Conservation (phyloP, 345 rosid genomes). For the Geranium brycei region DNA sequence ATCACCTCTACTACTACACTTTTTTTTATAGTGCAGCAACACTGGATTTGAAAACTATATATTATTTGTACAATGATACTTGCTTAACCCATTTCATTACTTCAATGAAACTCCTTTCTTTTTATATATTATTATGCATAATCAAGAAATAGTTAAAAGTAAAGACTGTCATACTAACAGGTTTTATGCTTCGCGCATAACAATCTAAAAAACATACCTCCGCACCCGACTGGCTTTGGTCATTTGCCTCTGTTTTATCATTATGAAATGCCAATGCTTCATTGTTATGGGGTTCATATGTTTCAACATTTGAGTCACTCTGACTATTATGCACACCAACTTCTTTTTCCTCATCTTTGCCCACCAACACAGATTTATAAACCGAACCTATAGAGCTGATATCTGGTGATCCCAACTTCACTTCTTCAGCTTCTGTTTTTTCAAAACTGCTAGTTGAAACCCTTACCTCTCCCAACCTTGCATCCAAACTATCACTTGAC, state of each 20-base stretch:
- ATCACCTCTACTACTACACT: too few relatives aligned
- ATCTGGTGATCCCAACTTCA: neutral
- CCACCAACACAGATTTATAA: too few relatives aligned
- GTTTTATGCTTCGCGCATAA: neutral
- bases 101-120: too few relatives aligned
- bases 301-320: neutral
- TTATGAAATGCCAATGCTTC: neutral
- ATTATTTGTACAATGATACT: too few relatives aligned
- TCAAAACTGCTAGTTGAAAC: constrained; percentile 1
- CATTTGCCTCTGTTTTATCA: neutral
- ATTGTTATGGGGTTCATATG: neutral
- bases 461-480: neutral
- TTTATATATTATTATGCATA: neutral
- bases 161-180: neutral
- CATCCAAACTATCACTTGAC: neutral
- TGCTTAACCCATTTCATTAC: too few relatives aligned
- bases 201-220: neutral
- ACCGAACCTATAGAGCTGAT: too few relatives aligned
- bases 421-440: neutral
- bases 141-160: neutral
- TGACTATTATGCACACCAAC: neutral
- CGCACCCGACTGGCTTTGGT: neutral
- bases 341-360: neutral
- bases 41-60: neutral
- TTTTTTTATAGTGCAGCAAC: neutral